Evolutionary conservation across 768 basidiomycete species (phyloP).

Genomic region (Pleurotus citrinopileatus): DNA sequence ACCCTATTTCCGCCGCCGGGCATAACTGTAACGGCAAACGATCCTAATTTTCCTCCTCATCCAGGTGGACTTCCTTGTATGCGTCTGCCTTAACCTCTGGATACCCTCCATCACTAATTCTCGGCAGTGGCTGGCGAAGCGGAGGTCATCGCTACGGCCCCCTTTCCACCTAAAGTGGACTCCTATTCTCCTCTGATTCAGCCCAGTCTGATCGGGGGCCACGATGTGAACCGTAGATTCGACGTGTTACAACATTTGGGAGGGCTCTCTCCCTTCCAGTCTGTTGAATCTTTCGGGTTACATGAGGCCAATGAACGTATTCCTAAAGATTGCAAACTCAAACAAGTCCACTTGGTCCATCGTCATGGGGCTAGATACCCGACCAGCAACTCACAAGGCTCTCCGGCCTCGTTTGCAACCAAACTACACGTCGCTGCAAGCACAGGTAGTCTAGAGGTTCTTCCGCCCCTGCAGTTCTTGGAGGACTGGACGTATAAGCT

Average conservation of each 20-base stretch:
- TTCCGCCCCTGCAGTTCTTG: conserved; percentile 59
- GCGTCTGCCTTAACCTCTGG: not conserved
- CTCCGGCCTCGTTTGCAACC: conserved; percentile 41
- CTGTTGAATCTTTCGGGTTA: conserved; percentile 49
- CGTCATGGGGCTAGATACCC: conserved; percentile 69
- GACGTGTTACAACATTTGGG: conserved; percentile 44
- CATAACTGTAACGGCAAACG: conserved; percentile 31
- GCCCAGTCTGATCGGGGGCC: conserved; percentile 31
- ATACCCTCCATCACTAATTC: not conserved
- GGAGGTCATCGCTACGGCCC: conserved; percentile 39
- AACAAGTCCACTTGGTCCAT: conserved; percentile 57
- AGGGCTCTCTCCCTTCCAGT: conserved; percentile 48
- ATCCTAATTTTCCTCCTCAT: conserved; percentile 30
- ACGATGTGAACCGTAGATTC: conserved; percentile 26
- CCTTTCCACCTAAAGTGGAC: conserved; percentile 32
- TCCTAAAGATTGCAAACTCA: conserved; percentile 44
- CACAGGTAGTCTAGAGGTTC: conserved; percentile 41
- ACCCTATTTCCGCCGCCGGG: conserved; percentile 40
- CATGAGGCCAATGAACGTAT: conserved; percentile 41
- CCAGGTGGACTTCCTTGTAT: conserved; percentile 45
- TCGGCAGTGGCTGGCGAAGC: conserved; percentile 41
- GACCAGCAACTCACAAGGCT: conserved; percentile 35
- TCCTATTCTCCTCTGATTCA: conserved; percentile 40
- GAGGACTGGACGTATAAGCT: conserved; percentile 77
- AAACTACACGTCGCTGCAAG: conserved; percentile 46